Base-by-base conservation (phyloP, 768 basidiomycete species). In the Peribolospora baueri region DNA sequence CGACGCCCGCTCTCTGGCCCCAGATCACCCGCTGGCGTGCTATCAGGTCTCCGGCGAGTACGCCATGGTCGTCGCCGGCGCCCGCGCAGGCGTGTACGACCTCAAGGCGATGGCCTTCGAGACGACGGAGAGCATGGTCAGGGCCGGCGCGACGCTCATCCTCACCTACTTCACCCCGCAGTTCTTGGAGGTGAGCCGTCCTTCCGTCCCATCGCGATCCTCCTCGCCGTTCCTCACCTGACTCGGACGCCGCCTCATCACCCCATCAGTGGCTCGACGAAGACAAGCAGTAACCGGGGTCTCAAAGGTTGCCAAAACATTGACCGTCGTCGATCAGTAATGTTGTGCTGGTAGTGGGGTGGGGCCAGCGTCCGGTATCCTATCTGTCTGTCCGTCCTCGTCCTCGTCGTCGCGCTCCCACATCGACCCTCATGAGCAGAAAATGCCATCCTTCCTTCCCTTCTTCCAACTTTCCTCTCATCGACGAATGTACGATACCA, bases 91-190 rank as follows among this genome's bases (percentile, higher is more conserved):
- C 8, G 82, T 97, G n/a, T 97, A 91, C 63, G 82, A 83, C 57
- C 70, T 97, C 57, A 80, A 76, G 60, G 75, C 76, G 37, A 90
- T 95, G 90, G 91, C 90, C 10, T 88, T 93, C 58, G 93, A 98
- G 71, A 81, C 77, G 6, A 76, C 78, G 3, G 87, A 95, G 46
- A 76, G 86, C 57, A 85, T 97, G 80, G 72, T 93, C 49, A 74
- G 93, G 46, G 91, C 93, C 40, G 88, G 88, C 80, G 84, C 84
- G 47, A 86, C 84, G 1, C 69, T 98, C 58, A 84, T 98, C 59
- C 66, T 95, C 58, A 81, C 80, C 4, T 98, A 98, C 71, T 98
- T 98, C 63, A 95, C 93, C 1, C 93, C 93, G 5, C 79, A 93
- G 42, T 88, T 97, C 69, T 73, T 98, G 59, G 83, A 93, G 53